Conservation (phyloP, 2,329 filamentous ascomycete species). For the Fusarium solani-melongenae region DNA sequence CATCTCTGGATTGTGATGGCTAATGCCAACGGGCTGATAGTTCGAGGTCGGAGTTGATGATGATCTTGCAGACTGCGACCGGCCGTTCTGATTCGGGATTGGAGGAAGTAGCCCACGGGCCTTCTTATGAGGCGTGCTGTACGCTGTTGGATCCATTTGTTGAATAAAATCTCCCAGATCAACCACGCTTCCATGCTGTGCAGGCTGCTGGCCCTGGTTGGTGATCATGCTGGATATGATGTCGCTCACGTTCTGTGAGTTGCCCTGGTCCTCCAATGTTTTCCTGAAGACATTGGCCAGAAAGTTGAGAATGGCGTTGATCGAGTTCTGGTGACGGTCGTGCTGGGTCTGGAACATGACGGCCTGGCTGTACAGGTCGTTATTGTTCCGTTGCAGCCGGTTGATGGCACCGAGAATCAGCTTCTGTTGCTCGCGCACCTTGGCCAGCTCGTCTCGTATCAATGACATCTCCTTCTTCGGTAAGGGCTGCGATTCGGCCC, state of each 20-base stretch:
- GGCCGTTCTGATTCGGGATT: constrained; percentile 56
- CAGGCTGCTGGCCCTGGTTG: constrained; percentile 56
- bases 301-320: constrained; percentile 98
- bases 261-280: constrained; percentile 85
- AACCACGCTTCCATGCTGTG: constrained; percentile 67
- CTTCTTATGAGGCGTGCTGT: constrained; percentile 60
- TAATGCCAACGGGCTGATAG: constrained; percentile 36
- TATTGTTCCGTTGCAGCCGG: constrained; percentile 85
- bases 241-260: constrained; percentile 81
- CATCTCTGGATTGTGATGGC: constrained; percentile 56
- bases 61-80: constrained; percentile 42
- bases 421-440: constrained; percentile 86
- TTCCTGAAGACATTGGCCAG: constrained; percentile 96
- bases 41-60: constrained; percentile 25
- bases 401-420: constrained; percentile 86
- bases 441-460: constrained; percentile 82
- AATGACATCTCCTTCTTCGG: constrained; percentile 80
- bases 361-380: constrained; percentile 88
- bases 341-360: constrained; percentile 90
- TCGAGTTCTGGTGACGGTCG: constrained; percentile 97
- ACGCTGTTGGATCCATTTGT: constrained; percentile 53
- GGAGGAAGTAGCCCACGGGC: constrained; percentile 65
- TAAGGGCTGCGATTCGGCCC: constrained; percentile 60
- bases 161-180: constrained; percentile 70
- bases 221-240: constrained; percentile 83